These are phyloP conservation scores for Fusarium gaditjirri DNA, from an alignment of 2,329 filamentous ascomycete species.

Conservation along the genomic window DNA sequence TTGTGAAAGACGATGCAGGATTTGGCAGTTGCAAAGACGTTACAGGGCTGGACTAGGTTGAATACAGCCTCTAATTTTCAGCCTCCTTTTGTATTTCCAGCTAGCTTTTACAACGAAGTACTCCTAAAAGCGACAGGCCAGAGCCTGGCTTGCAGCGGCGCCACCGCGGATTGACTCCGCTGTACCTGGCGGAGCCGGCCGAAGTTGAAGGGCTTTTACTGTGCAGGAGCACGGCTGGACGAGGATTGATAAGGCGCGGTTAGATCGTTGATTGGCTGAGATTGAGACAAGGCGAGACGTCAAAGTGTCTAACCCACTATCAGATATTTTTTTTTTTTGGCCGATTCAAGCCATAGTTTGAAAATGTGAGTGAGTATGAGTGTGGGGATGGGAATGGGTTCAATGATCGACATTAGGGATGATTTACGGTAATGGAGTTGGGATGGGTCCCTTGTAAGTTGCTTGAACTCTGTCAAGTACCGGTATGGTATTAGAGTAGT, in stretches of 20 bases:
- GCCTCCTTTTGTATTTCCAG: conserved; percentile 9
- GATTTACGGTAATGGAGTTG: conserved; percentile 16
- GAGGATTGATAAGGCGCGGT: conserved; percentile 14
- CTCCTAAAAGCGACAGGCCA: conserved; percentile 13
- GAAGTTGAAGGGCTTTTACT: conserved; percentile 3
- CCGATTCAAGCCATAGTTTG: conserved; percentile 7
- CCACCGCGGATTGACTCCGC: conserved; percentile 18
- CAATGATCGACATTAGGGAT: conserved; percentile 28
- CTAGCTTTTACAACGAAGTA: background rate
- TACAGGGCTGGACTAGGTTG: conserved; percentile 19
- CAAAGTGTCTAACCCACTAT: conserved; percentile 3
- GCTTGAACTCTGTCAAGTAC: conserved; percentile 1
- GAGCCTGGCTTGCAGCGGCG: conserved; percentile 9
- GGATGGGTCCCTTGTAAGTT: conserved; percentile 2
- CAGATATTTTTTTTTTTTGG: conserved; percentile 10
- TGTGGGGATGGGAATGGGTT: conserved; percentile 13
- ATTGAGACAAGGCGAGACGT: conserved; percentile 1
- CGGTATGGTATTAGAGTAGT: conserved; percentile 2
- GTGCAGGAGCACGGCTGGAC: background rate
- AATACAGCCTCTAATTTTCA: conserved; percentile 12
- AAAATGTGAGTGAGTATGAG: background rate
- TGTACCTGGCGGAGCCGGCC: conserved; percentile 41
- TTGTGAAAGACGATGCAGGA: background rate
- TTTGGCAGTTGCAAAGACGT: conserved; percentile 15
- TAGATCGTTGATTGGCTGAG: conserved; percentile 20